These are phyloP conservation scores for Trametes gibbosa DNA, from an alignment of 768 basidiomycete species.

Conservation along the genomic window DNA sequence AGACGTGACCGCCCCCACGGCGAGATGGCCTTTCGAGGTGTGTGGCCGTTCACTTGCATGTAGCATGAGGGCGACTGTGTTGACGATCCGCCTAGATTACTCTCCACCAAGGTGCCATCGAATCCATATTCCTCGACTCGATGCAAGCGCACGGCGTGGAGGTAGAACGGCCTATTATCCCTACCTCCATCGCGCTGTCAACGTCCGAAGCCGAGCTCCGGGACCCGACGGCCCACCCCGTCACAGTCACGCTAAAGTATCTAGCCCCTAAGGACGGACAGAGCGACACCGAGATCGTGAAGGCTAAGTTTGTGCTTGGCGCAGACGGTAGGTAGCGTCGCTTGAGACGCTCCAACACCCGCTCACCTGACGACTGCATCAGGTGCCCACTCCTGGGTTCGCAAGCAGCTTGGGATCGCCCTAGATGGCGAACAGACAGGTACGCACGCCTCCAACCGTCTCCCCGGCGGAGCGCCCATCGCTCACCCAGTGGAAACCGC, in stretches of 20 bases:
- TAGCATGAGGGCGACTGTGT: neutral
- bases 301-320: constrained; percentile 74
- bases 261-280: constrained; percentile 36
- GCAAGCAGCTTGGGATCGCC: constrained; percentile 58
- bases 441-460: neutral
- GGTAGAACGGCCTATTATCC: constrained; percentile 52
- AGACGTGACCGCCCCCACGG: constrained; percentile 62
- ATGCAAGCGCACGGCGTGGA: constrained; percentile 46
- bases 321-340: constrained; percentile 53
- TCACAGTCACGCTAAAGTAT: constrained; percentile 44
- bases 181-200: constrained; percentile 47
- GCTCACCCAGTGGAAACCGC: constrained; percentile 26
- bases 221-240: constrained; percentile 38
- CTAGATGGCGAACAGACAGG: constrained; percentile 68
- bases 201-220: constrained; percentile 40
- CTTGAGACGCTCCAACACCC: neutral
- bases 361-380: neutral
- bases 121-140: constrained; percentile 57
- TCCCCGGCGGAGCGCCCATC: neutral
- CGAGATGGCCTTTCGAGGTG: constrained; percentile 74
- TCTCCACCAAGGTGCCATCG: constrained; percentile 64
- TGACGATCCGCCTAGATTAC: constrained; percentile 40
- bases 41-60: neutral
- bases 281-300: constrained; percentile 50
- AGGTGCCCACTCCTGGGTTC: constrained; percentile 86